phyloP scores from a whole-genome alignment of 2,329 filamentous ascomycete species.

The Orbilia ellipsospora region DNA sequence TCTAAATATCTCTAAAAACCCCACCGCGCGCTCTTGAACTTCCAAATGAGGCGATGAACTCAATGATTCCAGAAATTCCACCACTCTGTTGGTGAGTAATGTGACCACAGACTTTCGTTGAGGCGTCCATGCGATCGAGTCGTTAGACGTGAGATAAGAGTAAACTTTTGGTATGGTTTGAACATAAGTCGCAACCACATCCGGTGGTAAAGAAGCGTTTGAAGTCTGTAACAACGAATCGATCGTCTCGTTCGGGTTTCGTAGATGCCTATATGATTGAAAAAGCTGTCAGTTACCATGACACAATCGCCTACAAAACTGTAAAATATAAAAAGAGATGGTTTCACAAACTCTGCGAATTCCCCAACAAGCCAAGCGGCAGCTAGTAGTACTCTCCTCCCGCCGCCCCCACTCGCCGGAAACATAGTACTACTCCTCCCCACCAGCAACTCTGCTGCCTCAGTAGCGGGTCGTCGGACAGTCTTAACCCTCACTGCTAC shows the following conservation, averaged over 20 bases:
- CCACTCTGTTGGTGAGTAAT: conserved; percentile 81
- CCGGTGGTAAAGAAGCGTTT: conserved; percentile 70
- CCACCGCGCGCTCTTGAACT: conserved; percentile 92
- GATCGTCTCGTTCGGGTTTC: conserved; percentile 76
- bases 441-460: conserved; percentile 82
- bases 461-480: conserved; percentile 81
- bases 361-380: conserved; percentile 89
- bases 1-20: conserved; percentile 89
- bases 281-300: not conserved
- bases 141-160: conserved; percentile 74
- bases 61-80: conserved; percentile 82
- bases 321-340: not conserved
- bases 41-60: conserved; percentile 86
- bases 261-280: conserved; percentile 63
- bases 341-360: conserved; percentile 71
- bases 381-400: conserved; percentile 75
- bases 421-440: conserved; percentile 66
- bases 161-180: conserved; percentile 91
- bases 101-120: conserved; percentile 79
- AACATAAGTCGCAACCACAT: conserved; percentile 79
- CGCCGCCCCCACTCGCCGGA: conserved; percentile 66
- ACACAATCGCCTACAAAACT: no score
- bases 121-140: conserved; percentile 74
- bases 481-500: conserved; percentile 90
- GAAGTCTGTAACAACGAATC: conserved; percentile 77